Evolutionary conservation across 208 protist species (phyloP).

Genomic region (Trichomonas vaginalis): DNA sequence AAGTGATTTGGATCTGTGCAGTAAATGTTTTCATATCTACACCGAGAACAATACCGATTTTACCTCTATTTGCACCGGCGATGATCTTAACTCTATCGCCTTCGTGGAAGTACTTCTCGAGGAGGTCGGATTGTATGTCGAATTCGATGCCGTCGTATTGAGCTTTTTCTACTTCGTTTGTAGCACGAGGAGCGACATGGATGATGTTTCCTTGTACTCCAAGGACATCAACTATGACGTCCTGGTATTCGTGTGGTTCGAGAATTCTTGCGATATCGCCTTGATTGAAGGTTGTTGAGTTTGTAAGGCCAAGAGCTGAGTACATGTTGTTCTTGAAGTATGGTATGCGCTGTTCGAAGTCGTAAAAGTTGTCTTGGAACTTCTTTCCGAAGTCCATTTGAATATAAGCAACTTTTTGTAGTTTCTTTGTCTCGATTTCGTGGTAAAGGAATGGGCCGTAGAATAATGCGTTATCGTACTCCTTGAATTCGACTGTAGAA

Average conservation of each 20-base stretch:
- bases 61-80: neutral
- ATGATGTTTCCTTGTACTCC: neutral
- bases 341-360: neutral
- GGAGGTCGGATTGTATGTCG: neutral
- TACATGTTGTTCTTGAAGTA: neutral
- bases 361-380: neutral
- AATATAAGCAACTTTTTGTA: neutral
- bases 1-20: neutral
- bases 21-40: neutral
- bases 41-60: neutral
- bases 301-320: neutral
- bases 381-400: neutral
- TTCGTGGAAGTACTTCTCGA: neutral
- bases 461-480: neutral
- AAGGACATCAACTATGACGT: neutral
- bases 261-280: neutral
- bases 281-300: neutral
- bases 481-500: neutral
- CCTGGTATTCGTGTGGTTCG: neutral
- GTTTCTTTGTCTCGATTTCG: neutral
- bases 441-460: neutral
- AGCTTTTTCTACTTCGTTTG: neutral
- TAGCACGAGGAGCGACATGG: neutral
- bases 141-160: neutral
- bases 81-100: neutral